Evolutionary conservation across 2,329 filamentous ascomycete genomes (phyloP).

Genomic region (Stachybotrys echinatus): DNA sequence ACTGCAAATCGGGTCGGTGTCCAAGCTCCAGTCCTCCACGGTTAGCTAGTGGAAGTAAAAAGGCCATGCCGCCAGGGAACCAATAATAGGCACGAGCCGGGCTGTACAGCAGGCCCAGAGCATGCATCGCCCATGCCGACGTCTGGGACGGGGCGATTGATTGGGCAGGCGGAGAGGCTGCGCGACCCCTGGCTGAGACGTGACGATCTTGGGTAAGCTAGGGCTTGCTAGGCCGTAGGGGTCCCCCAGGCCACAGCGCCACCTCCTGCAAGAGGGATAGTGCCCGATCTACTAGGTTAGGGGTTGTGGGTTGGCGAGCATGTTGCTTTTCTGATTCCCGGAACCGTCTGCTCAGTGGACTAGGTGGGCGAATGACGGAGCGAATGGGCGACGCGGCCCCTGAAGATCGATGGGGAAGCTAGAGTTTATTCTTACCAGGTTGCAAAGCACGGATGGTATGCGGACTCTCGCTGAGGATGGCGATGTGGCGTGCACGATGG

Average conservation of each 20-base stretch:
- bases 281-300: not conserved
- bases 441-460: too few relatives aligned
- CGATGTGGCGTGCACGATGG: too few relatives aligned
- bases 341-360: too few relatives aligned
- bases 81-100: not conserved
- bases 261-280: not conserved
- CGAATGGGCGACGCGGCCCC: too few relatives aligned
- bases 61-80: not conserved
- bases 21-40: not conserved
- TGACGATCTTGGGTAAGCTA: not conserved
- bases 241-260: not conserved
- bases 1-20: not conserved
- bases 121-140: too few relatives aligned
- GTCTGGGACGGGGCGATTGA: too few relatives aligned
- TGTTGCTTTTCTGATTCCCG: too few relatives aligned
- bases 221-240: too few relatives aligned
- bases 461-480: too few relatives aligned
- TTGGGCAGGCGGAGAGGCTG: not conserved
- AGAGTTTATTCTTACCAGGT: too few relatives aligned
- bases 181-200: not conserved
- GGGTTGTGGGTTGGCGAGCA: too few relatives aligned
- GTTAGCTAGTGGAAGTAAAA: not conserved
- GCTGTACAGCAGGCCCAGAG: not conserved
- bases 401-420: not conserved
- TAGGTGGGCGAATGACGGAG: too few relatives aligned